Percentiles rank a stretch among this genome's conserved stretches.
Conservation (phyloP, 2,329 filamentous ascomycete genomes). For the Zymoseptoria passerinii region DNA sequence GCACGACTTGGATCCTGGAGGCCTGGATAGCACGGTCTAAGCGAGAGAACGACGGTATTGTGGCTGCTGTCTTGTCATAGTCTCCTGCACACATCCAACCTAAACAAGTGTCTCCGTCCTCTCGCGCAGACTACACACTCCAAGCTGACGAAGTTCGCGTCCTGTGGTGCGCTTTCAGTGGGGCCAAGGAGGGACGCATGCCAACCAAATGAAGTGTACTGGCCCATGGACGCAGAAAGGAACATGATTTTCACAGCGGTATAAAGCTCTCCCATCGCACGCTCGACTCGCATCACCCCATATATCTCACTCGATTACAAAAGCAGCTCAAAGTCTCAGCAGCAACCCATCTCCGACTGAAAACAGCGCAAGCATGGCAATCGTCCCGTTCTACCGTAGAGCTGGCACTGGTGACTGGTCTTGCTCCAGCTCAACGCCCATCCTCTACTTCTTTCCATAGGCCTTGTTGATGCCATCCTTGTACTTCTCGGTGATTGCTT, state of each 20-base stretch:
- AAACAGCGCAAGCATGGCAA: neutral
- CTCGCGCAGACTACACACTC: too few relatives aligned
- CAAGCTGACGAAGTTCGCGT: too few relatives aligned
- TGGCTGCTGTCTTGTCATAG: too few relatives aligned
- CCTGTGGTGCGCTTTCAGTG: too few relatives aligned
- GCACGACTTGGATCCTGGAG: too few relatives aligned
- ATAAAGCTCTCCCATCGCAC: neutral
- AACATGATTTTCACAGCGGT: neutral
- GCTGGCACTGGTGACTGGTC: neutral
- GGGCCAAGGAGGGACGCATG: neutral
- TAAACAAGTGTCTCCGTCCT: too few relatives aligned
- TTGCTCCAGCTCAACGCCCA: neutral
- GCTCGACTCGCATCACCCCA: neutral
- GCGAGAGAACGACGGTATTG: too few relatives aligned
- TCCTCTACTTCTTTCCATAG: conserved; percentile 28
- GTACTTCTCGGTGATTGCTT: conserved; percentile 43
- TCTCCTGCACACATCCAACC: too few relatives aligned
- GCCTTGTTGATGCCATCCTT: conserved; percentile 43
- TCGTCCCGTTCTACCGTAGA: neutral
- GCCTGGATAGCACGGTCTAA: too few relatives aligned
- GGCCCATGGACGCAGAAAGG: neutral
- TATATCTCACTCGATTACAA: neutral
- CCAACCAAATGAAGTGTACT: neutral
- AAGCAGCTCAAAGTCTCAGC: neutral
- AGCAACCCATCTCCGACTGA: neutral